phyloP scores from a whole-genome alignment of 352 stramenopile species.

The Phytophthora pinifolia region DNA sequence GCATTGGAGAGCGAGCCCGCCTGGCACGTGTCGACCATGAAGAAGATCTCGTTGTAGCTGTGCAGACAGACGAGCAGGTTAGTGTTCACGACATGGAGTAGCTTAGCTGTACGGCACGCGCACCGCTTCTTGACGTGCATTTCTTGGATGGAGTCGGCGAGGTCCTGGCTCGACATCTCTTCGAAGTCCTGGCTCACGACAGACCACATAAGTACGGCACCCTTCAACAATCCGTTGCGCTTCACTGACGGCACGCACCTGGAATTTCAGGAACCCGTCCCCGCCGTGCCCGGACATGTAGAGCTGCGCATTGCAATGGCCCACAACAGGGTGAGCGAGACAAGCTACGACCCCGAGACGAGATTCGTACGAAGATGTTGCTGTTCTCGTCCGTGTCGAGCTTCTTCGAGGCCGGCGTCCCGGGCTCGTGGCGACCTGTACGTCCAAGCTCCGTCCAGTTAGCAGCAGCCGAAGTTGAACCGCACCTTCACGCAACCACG shows the following conservation, averaged over 20 bases:
- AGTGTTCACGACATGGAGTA: not conserved
- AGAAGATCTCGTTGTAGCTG: constrained; percentile 95
- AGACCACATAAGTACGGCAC: constrained; percentile 8
- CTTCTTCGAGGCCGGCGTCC: constrained; percentile 89
- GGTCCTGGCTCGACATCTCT: constrained; percentile 95
- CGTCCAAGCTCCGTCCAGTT: not conserved
- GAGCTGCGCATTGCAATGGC: constrained; percentile 41
- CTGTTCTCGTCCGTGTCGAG: constrained; percentile 88
- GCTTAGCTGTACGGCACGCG: not conserved
- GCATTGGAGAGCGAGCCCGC: constrained; percentile 91
- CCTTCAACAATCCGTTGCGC: constrained; percentile 1
- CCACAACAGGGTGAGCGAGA: constrained; percentile 16
- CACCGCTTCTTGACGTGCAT: constrained; percentile 93
- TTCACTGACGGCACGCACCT: constrained; percentile 45
- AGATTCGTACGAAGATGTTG: constrained; percentile 80
- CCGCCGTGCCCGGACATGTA: constrained; percentile 96
- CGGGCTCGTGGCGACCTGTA: constrained; percentile 80
- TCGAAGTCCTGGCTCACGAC: constrained; percentile 85
- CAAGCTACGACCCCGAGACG: constrained; percentile 24
- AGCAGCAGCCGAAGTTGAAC: not conserved
- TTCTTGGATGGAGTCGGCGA: constrained; percentile 91
- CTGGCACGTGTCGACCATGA: constrained; percentile 98
- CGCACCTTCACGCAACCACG: too few relatives aligned
- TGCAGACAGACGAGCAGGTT: not conserved
- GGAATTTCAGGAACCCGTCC: constrained; percentile 98